Evolutionary conservation across 1,284 basidiomycete genomes (phyloP).

Genomic region (Tilletia caries): DNA sequence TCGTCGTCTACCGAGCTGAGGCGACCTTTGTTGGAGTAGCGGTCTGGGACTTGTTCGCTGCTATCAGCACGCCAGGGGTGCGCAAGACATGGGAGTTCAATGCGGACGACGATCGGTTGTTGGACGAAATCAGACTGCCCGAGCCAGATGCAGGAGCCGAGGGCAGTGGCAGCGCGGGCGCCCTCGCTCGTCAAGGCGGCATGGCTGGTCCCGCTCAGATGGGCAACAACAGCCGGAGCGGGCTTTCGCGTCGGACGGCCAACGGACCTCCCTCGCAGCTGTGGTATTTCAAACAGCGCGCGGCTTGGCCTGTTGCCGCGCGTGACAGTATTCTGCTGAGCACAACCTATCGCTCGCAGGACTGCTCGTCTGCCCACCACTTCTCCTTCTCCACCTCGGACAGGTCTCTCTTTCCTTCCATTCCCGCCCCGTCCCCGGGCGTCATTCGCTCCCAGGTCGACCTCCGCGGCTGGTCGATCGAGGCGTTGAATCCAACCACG

Average conservation of each 20-base stretch:
- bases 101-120: constrained; percentile 75
- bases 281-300: constrained; percentile 40
- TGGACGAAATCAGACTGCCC: constrained; percentile 70
- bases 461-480: constrained; percentile 93
- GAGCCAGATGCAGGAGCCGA: background rate
- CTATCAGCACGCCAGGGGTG: constrained; percentile 78
- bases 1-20: constrained; percentile 93
- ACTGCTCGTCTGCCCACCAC: constrained; percentile 73
- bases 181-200: background rate
- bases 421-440: constrained; percentile 65
- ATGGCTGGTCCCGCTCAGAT: constrained; percentile 77
- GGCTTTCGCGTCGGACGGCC: constrained; percentile 15
- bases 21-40: constrained; percentile 95
- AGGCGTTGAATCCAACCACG: constrained; percentile 89
- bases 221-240: constrained; percentile 50
- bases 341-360: constrained; percentile 95
- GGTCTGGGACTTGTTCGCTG: constrained; percentile 91
- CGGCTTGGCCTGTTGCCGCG: constrained; percentile 57
- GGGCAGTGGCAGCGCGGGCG: constrained; percentile 66
- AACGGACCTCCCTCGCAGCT: constrained; percentile 18
- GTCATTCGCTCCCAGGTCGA: constrained; percentile 91
- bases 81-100: constrained; percentile 83
- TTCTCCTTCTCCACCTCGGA: constrained; percentile 94
- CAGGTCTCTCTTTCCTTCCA: constrained; percentile 74
- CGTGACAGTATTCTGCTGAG: constrained; percentile 85